Conservation (phyloP, 106 monocot genomes). For the Dioscorea dumetorum region DNA sequence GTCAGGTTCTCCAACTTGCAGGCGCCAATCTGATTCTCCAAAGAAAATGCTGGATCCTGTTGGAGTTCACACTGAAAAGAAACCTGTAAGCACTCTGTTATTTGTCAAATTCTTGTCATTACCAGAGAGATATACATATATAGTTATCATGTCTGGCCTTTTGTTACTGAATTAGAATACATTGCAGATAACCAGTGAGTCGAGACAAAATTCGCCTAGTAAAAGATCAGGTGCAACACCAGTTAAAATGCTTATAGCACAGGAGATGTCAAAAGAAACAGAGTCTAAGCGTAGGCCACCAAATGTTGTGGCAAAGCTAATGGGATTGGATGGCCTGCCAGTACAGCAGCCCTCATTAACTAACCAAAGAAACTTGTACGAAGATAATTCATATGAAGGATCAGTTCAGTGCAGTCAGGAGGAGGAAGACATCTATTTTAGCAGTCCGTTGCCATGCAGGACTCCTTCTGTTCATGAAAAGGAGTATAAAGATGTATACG, state of each 20-base stretch:
- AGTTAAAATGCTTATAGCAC: constrained; percentile 78
- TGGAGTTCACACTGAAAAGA: constrained; percentile 21
- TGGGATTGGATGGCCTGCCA: constrained; percentile 73
- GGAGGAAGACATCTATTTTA: constrained; percentile 5
- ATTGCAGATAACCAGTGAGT: constrained; percentile 36
- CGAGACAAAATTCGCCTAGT: constrained; percentile 26
- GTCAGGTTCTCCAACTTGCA: constrained; percentile 26
- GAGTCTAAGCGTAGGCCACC: constrained; percentile 40
- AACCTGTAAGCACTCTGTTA: constrained; percentile 18
- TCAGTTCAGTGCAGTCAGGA: constrained; percentile 5
- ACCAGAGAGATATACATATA: not conserved
- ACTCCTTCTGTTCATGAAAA: constrained; percentile 11
- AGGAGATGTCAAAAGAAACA: constrained; percentile 74
- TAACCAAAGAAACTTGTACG: constrained; percentile 10
- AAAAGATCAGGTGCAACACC: constrained; percentile 52
- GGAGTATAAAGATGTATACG: constrained; percentile 48
- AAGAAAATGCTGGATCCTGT: constrained; percentile 27
- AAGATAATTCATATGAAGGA: constrained; percentile 10
- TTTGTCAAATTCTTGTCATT: not conserved
- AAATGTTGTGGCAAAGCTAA: constrained; percentile 78
- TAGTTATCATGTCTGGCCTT: too few species aligned
- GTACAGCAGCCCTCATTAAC: constrained; percentile 14
- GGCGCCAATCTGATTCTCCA: constrained; percentile 19
- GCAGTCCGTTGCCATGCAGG: not conserved
- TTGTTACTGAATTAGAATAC: not conserved